Evolutionary conservation across 345 rosid species (phyloP).

Genomic region (Eucalyptus leucophloia): DNA sequence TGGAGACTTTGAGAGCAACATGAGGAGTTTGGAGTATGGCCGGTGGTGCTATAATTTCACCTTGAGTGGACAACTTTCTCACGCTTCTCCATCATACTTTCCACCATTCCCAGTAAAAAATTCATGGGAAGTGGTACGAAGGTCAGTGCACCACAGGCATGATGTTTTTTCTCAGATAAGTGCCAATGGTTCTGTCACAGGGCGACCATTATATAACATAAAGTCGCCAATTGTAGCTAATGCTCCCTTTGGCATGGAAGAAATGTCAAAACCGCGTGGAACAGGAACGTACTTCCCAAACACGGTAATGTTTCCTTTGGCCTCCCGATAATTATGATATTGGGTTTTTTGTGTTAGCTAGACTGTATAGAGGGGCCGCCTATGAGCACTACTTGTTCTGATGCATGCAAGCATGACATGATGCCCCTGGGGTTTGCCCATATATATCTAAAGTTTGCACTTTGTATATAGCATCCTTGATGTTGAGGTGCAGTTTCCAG

Average conservation of each 20-base stretch:
- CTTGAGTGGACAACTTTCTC: conserved; percentile 24
- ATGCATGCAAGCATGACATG: background rate
- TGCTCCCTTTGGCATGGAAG: conserved; percentile 47
- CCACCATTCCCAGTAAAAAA: conserved; percentile 36
- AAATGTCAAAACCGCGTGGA: conserved; percentile 62
- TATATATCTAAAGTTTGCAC: background rate
- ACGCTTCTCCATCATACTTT: conserved; percentile 21
- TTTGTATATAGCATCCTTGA: background rate
- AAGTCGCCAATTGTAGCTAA: conserved; percentile 31
- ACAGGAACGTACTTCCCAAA: conserved; percentile 71
- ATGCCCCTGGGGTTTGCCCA: background rate
- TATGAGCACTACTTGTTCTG: background rate
- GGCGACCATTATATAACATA: conserved; percentile 32
- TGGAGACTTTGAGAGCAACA: conserved; percentile 50
- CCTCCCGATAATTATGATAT: background rate
- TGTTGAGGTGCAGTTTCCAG: background rate
- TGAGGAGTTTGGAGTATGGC: conserved; percentile 28
- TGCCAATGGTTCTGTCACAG: conserved; percentile 30
- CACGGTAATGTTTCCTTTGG: background rate
- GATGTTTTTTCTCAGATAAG: conserved; percentile 21
- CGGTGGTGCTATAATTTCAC: conserved; percentile 27
- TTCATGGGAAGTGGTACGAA: conserved; percentile 47
- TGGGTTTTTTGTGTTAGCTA: background rate
- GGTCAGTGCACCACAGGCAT: conserved; percentile 30
- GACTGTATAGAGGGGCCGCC: background rate